Percentiles rank a stretch among this genome's conserved stretches.
These are phyloP conservation scores for Trametes polyzona DNA, from an alignment of 1,284 basidiomycete genomes.

Conservation along the genomic window DNA sequence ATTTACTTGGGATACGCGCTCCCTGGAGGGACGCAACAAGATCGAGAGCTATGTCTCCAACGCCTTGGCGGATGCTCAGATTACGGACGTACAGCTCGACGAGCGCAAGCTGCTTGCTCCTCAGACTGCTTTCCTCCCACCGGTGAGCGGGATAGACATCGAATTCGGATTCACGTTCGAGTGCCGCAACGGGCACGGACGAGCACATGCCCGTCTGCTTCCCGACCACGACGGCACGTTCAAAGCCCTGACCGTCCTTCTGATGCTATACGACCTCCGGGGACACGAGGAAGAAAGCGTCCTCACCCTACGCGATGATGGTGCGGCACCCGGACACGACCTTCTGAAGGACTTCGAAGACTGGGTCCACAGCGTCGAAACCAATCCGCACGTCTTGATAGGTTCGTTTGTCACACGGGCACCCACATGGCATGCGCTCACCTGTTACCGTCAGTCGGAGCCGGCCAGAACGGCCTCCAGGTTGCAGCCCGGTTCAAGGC, in stretches of 20 bases:
- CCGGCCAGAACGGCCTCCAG: constrained; percentile 56
- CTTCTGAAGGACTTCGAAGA: constrained; percentile 24
- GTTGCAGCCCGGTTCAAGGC: constrained; percentile 54
- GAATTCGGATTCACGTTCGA: constrained; percentile 44
- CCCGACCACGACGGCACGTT: constrained; percentile 11
- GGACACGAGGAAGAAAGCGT: constrained; percentile 35
- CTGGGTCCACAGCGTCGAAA: constrained; percentile 26
- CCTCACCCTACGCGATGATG: constrained; percentile 13
- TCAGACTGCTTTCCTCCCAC: constrained; percentile 26
- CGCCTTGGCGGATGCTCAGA: constrained; percentile 27
- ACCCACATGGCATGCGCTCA: neutral
- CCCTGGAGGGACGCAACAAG: constrained; percentile 47
- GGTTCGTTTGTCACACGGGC: constrained; percentile 19
- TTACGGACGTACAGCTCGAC: constrained; percentile 38
- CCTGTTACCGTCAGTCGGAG: constrained; percentile 45
- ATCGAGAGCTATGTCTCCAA: constrained; percentile 49
- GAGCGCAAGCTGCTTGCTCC: constrained; percentile 33
- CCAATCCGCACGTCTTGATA: constrained; percentile 35
- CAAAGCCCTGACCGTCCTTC: constrained; percentile 32
- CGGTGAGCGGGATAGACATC: constrained; percentile 22
- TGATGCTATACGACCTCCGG: constrained; percentile 35
- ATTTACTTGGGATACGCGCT: constrained; percentile 66
- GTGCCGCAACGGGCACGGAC: constrained; percentile 40
- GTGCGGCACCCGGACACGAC: constrained; percentile 4
- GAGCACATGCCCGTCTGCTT: constrained; percentile 43